A percentile compares a stretch with the other conserved stretches of the same genome.
Conservation (phyloP, 2,329 filamentous ascomycete species). For the Aspergillus thermomutatus region DNA sequence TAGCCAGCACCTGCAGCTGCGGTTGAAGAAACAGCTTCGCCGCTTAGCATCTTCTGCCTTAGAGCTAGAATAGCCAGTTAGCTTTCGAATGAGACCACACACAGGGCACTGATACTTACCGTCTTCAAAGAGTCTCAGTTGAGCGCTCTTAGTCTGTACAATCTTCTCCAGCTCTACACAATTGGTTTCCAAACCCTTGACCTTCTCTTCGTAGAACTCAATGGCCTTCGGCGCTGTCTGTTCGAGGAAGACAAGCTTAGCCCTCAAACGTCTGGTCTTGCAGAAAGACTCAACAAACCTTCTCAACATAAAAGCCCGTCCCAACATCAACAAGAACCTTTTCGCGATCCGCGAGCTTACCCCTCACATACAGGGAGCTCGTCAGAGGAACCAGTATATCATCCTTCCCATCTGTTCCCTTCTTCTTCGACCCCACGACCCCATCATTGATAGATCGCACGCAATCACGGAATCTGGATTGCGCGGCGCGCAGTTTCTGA, state of each 20-base stretch:
- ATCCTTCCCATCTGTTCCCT: constrained; percentile 30
- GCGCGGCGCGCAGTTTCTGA: constrained; percentile 81
- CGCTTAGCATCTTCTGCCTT: constrained; percentile 51
- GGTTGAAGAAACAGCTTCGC: constrained; percentile 36
- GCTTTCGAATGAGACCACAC: constrained; percentile 3
- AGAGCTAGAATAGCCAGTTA: constrained; percentile 39
- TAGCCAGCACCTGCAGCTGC: constrained; percentile 26
- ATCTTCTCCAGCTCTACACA: constrained; percentile 67
- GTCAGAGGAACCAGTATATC: constrained; percentile 87
- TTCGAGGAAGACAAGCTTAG: constrained; percentile 5
- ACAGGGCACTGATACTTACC: constrained; percentile 48
- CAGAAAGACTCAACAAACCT: constrained; percentile 51
- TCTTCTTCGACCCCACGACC: constrained; percentile 40
- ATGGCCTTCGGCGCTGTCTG: constrained; percentile 57
- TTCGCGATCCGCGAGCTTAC: constrained; percentile 68
- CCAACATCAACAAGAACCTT: constrained; percentile 88
- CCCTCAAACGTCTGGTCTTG: not conserved
- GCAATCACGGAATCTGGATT: constrained; percentile 89
- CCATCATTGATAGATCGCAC: constrained; percentile 69
- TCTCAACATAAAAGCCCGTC: constrained; percentile 93
- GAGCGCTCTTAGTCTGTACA: constrained; percentile 73
- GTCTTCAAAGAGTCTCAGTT: constrained; percentile 84
- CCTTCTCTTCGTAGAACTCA: constrained; percentile 66
- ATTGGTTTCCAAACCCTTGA: constrained; percentile 63
- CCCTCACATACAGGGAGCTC: constrained; percentile 89